A percentile compares a stretch with the other conserved stretches of the same genome.
phyloP scores from a whole-genome alignment of 78 protist species.

The Mastigamoeba balamuthi region DNA sequence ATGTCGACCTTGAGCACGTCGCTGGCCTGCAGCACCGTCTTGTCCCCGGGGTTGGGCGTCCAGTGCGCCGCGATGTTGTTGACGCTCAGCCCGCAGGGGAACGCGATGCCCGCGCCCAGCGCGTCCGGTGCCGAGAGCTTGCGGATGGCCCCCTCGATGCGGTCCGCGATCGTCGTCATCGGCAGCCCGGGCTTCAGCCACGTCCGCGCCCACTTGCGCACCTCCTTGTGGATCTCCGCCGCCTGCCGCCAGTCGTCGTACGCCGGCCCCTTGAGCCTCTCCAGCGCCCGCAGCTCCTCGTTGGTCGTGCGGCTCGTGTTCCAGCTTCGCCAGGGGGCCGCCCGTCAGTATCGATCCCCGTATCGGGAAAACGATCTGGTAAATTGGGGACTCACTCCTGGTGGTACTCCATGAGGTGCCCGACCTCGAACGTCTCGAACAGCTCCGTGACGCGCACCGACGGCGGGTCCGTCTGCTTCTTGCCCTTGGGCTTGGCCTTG shows the following conservation, averaged over 20 bases:
- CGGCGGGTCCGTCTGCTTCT: neutral
- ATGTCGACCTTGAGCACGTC: conserved; percentile 96
- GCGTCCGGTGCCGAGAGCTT: neutral
- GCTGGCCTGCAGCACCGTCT: conserved; percentile 77
- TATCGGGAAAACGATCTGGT: neutral
- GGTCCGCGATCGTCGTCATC: neutral
- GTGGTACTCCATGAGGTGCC: neutral
- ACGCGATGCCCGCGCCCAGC: neutral
- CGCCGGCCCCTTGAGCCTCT: neutral
- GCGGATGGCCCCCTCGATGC: neutral
- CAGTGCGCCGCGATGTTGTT: conserved; percentile 95
- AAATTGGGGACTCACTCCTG: neutral
- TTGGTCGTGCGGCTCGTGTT: neutral
- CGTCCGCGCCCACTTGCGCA: neutral
- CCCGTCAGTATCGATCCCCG: too few species aligned
- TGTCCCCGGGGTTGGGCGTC: conserved; percentile 97
- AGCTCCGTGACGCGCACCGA: neutral
- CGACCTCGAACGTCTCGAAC: neutral
- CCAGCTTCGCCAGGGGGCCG: neutral
- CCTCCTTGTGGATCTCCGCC: neutral
- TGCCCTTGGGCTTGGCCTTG: neutral
- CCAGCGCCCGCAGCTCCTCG: neutral
- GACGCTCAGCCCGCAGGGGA: conserved; percentile 8
- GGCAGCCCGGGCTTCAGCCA: neutral
- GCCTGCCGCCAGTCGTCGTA: neutral